Percentiles rank a stretch among this genome's conserved stretches.
phyloP scores from a whole-genome alignment of 2,329 filamentous ascomycete genomes.

The Blastomyces silverae region DNA sequence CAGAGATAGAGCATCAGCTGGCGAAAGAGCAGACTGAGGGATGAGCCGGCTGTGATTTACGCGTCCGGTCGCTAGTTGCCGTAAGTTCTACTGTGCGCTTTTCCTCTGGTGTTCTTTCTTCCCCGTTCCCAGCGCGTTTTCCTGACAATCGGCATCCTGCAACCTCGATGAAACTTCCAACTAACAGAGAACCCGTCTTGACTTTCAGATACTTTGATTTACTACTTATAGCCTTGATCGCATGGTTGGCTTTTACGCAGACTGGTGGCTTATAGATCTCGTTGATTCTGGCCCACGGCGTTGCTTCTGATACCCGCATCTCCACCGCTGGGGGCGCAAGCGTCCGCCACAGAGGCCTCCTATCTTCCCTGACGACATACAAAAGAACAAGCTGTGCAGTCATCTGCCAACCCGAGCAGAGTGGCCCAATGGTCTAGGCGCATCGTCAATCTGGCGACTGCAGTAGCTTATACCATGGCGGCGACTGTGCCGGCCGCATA shows the following conservation, averaged over 20 bases:
- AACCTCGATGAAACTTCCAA: conserved; percentile 5
- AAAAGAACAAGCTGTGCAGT: conserved; percentile 9
- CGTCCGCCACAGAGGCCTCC: neutral
- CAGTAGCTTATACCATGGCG: conserved; percentile 37
- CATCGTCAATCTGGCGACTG: conserved; percentile 35
- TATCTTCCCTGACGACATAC: neutral
- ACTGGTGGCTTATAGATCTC: neutral
- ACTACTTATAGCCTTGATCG: conserved; percentile 4
- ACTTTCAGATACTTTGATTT: conserved; percentile 1
- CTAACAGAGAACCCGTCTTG: conserved; percentile 7
- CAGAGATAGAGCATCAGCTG: neutral
- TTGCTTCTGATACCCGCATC: neutral
- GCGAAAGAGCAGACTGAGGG: conserved; percentile 16
- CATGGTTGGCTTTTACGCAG: conserved; percentile 1
- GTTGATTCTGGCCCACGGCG: neutral
- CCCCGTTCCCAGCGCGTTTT: conserved; percentile 15
- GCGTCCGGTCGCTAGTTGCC: conserved; percentile 20
- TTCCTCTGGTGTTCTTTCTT: conserved; percentile 11
- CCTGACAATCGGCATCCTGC: neutral
- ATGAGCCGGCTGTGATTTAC: conserved; percentile 23
- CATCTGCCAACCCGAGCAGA: conserved; percentile 10
- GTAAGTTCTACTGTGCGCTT: conserved; percentile 15
- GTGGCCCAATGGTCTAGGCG: conserved; percentile 19
- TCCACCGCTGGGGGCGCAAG: neutral
- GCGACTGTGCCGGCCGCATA: conserved; percentile 37